phyloP scores from a whole-genome alignment of 108 stramenopile genomes.

The Cylindrotheca closterium region DNA sequence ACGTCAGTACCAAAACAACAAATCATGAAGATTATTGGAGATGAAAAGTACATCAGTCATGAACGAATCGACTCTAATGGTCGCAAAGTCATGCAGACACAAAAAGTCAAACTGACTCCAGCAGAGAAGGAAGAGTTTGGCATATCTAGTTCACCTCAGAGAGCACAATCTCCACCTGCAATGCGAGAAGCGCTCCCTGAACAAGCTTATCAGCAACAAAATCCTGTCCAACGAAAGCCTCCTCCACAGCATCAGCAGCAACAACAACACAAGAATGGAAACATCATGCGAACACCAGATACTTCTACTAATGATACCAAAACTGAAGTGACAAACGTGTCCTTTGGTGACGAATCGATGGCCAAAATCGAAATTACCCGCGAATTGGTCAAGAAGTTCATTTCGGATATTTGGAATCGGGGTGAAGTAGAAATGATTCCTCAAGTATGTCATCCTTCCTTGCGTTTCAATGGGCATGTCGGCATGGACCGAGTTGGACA shows the following conservation, averaged over 20 bases:
- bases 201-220: slow-evolving; percentile 1
- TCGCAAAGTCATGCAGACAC: slow-evolving; percentile 4
- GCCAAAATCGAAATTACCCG: slow-evolving; percentile 43
- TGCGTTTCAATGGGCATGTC: slow-evolving; percentile 56
- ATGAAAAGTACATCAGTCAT: slow-evolving; percentile 12
- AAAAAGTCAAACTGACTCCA: slow-evolving; percentile 11
- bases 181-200: neutral
- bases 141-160: too few relatives aligned
- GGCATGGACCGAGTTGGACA: slow-evolving; percentile 61
- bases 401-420: slow-evolving; percentile 64
- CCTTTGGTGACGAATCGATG: neutral
- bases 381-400: slow-evolving; percentile 52
- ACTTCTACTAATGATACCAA: neutral
- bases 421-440: slow-evolving; percentile 50
- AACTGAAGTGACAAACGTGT: neutral
- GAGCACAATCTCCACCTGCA: neutral
- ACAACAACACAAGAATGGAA: neutral
- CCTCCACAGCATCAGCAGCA: slow-evolving; percentile 6
- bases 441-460: slow-evolving; percentile 35
- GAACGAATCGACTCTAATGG: slow-evolving; percentile 5
- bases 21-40: slow-evolving; percentile 21
- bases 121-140: slow-evolving; percentile 8
- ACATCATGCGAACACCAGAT: neutral
- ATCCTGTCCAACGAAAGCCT: too few relatives aligned
- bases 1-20: neutral